Percentiles rank a stretch among this genome's conserved stretches.
Evolutionary conservation across 805 yeast genomes (phyloP).

Genomic region (Suhomyces xylopsoci): DNA sequence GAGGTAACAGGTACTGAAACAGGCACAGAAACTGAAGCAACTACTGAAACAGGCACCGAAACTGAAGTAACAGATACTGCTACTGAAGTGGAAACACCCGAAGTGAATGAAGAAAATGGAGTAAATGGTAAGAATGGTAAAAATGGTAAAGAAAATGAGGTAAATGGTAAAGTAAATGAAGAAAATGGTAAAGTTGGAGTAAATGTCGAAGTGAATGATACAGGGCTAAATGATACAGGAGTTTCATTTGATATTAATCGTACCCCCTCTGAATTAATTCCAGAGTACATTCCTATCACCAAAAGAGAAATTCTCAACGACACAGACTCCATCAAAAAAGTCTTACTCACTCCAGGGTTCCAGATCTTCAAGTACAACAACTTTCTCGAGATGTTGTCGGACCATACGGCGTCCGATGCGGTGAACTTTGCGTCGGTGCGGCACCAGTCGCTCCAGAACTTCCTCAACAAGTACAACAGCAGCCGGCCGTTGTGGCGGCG

Average conservation of each 20-base stretch:
- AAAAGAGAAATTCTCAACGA: constrained; percentile 26
- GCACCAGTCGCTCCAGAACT: constrained; percentile 28
- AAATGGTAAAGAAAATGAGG: too few relatives aligned
- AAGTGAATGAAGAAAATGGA: not conserved
- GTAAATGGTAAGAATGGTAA: too few relatives aligned
- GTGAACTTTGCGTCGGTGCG: constrained; percentile 36
- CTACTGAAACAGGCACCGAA: not conserved
- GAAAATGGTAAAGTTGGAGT: too few relatives aligned
- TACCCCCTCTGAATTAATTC: constrained; percentile 5
- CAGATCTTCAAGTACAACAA: constrained; percentile 29
- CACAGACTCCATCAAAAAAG: constrained; percentile 16
- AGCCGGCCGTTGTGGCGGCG: constrained; percentile 7
- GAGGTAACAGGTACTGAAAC: not conserved
- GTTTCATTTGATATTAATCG: not conserved
- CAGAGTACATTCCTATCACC: constrained; percentile 18
- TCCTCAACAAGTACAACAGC: constrained; percentile 20
- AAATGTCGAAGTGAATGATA: too few relatives aligned
- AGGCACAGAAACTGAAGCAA: too few relatives aligned
- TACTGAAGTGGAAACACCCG: not conserved
- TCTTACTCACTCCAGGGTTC: constrained; percentile 26
- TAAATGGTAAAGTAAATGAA: too few relatives aligned
- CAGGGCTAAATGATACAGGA: too few relatives aligned
- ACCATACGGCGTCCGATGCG: constrained; percentile 35
- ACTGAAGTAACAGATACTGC: not conserved
- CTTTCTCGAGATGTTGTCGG: constrained; percentile 29